Percentiles rank a stretch among this genome's conserved stretches.
Conservation (phyloP, 352 stramenopile species). For the Poterioochromonas sp. region DNA sequence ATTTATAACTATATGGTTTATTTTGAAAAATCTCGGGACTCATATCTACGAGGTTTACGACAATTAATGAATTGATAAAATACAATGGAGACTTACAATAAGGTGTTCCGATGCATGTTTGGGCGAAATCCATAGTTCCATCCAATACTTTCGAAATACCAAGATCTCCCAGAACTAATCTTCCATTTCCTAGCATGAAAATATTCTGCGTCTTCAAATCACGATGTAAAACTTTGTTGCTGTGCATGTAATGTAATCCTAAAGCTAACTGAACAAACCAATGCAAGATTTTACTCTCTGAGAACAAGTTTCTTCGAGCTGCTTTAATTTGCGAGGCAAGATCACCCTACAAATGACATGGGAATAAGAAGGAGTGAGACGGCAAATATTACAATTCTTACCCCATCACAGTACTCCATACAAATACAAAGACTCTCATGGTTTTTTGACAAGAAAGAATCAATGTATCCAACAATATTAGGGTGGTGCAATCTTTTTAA, state of each 20-base stretch:
- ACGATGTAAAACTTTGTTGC: slow-evolving; percentile 63
- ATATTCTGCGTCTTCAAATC: slow-evolving; percentile 83
- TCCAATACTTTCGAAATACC: slow-evolving; percentile 66
- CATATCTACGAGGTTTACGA: slow-evolving; percentile 56
- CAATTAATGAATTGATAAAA: slow-evolving; percentile 49
- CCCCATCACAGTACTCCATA: slow-evolving; percentile 80
- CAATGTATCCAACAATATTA: slow-evolving; percentile 79
- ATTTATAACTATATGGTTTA: slow-evolving; percentile 81
- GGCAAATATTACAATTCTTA: too few species aligned
- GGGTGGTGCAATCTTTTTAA: slow-evolving; percentile 72
- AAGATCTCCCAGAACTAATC: slow-evolving; percentile 70
- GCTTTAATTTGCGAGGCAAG: slow-evolving; percentile 40
- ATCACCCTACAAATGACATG: slow-evolving; percentile 55
- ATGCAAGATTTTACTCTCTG: slow-evolving; percentile 68
- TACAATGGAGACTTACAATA: slow-evolving; percentile 26
- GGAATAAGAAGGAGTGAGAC: background rate
- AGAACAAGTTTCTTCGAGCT: slow-evolving; percentile 41
- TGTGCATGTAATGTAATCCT: slow-evolving; percentile 75
- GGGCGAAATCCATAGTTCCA: slow-evolving; percentile 50
- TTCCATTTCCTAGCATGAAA: slow-evolving; percentile 54
- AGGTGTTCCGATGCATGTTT: slow-evolving; percentile 53
- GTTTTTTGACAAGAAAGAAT: slow-evolving; percentile 51
- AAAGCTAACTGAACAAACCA: slow-evolving; percentile 79
- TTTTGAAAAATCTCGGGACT: slow-evolving; percentile 82
- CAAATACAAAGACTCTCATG: slow-evolving; percentile 70